Evolutionary conservation across 2,329 filamentous ascomycete genomes (phyloP).

Genomic region (Epichloe typhina): DNA sequence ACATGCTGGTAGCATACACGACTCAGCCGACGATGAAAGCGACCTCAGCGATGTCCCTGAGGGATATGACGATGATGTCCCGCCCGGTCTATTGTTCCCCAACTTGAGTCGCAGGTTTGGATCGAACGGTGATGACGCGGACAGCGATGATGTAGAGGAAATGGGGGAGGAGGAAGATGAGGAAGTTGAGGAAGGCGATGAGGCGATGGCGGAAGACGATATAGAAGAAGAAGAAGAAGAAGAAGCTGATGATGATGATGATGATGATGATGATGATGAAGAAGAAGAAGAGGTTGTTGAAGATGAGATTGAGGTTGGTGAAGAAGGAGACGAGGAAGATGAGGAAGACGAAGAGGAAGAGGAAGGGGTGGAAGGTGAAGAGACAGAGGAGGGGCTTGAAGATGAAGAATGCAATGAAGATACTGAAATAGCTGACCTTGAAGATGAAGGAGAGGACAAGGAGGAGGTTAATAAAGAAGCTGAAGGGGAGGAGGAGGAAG

Average conservation of each 20-base stretch:
- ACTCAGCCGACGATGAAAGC: conserved; percentile 56
- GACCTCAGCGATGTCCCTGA: conserved; percentile 52
- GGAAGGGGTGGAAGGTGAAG: conserved; percentile 9
- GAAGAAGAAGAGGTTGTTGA: conserved; percentile 6
- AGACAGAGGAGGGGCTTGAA: conserved; percentile 8
- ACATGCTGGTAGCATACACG: conserved; percentile 42
- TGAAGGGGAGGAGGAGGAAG: conserved; percentile 5
- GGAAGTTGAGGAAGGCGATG: conserved; percentile 11
- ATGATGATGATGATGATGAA: conserved; percentile 5
- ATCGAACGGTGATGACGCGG: conserved; percentile 22
- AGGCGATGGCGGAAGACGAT: conserved; percentile 11
- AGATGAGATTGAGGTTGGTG: conserved; percentile 7
- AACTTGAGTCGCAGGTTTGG: conserved; percentile 25
- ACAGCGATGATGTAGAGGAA: conserved; percentile 15
- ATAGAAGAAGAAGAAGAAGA: conserved; percentile 8
- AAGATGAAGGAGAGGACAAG: conserved; percentile 8
- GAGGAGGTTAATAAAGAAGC: conserved; percentile 7
- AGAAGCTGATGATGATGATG: background rate
- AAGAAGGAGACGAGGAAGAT: conserved; percentile 7
- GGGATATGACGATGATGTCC: conserved; percentile 44
- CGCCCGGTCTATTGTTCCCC: conserved; percentile 39
- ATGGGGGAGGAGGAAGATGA: conserved; percentile 22
- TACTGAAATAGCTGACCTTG: conserved; percentile 8
- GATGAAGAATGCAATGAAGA: conserved; percentile 10
- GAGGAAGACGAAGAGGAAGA: conserved; percentile 7